phyloP scores from a whole-genome alignment of 1,284 basidiomycete species.

The Trichosporon inkin region DNA sequence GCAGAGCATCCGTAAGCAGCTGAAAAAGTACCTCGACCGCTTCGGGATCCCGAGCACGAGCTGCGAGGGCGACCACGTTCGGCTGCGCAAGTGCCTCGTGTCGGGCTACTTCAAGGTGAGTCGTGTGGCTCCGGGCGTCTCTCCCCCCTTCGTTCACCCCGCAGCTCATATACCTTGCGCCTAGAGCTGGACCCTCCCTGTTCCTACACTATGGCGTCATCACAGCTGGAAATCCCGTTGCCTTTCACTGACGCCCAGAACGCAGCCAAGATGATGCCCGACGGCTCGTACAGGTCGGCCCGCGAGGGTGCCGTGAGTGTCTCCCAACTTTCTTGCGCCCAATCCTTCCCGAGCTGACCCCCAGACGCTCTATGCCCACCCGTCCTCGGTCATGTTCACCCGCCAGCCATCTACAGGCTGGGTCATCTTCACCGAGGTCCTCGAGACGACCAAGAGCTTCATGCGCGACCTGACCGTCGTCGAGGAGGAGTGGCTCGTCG shows the following conservation, averaged over 20 bases:
- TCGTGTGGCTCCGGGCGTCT: neutral
- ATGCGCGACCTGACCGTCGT: conserved; percentile 57
- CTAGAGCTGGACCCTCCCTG: too few relatives aligned
- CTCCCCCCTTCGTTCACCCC: too few relatives aligned
- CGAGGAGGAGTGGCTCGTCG: conserved; percentile 55
- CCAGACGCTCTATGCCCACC: conserved; percentile 82
- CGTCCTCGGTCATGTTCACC: conserved; percentile 90
- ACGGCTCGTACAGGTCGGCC: conserved; percentile 82
- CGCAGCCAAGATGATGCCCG: conserved; percentile 78
- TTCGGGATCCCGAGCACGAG: conserved; percentile 73
- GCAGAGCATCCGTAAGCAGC: conserved; percentile 82
- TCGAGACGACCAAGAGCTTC: conserved; percentile 84
- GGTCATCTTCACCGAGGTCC: conserved; percentile 93
- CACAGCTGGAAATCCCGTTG: neutral
- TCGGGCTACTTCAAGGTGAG: conserved; percentile 78
- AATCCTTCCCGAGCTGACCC: neutral
- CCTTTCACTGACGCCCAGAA: conserved; percentile 52
- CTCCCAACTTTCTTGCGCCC: neutral
- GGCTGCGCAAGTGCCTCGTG: conserved; percentile 76
- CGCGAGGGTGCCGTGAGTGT: conserved; percentile 68
- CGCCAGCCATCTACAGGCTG: conserved; percentile 82
- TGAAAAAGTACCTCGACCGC: conserved; percentile 85
- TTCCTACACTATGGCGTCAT: too few relatives aligned
- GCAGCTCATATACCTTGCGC: too few relatives aligned
- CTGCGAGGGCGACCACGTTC: conserved; percentile 75